Base-by-base conservation (phyloP, 2,329 filamentous ascomycete genomes). In the Rhexocercosporidium sp. region DNA sequence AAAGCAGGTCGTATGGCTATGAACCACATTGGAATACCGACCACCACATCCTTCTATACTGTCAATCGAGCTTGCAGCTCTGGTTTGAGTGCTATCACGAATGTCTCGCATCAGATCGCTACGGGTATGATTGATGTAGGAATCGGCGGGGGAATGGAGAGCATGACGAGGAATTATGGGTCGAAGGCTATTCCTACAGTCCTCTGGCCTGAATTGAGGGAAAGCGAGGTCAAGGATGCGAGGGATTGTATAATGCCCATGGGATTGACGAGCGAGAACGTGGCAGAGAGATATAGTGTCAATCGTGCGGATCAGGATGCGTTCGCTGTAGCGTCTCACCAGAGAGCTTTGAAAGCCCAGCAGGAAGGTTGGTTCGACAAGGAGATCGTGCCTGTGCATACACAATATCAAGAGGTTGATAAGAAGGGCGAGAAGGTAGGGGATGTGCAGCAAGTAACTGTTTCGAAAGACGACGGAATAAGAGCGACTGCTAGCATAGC, bases 1-100 rank as follows among this genome's bases (percentile, higher is more conserved):
- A 97, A 97, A 83, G 94, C 94, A 0, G 93, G 92, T 1, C 92
- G 94, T 71, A 97, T 96, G 92, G 93, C 93, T 53, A 87, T 95
- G 74, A 91, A 94, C 80, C 92, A 97, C 81, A 90, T 90, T 66
- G 93, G 93, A 39, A 92, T 90, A 76, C 86, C 92, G 18, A 86
- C 86, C 71, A 85, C 85, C 0, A 94, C 92, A 0, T 86, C 88
- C 16, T 90, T 97, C 73, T 91, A 94, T 81, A 97, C 94, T 0
- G 88, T 96, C 72, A 97, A 97, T 82, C 87, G 95, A 46, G 94
- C 94, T 16, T 97, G 94, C 79, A 88, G 90, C 18, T 92, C 89
- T 7, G 91, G 90, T 2, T 84, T 97, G 59, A 90, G 92, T 73
- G 90, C 91, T 29, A 90, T 97, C 60, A 90, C 93, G 1, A 82